A percentile compares a stretch with the other conserved stretches of the same genome.
phyloP scores from a whole-genome alignment of 306 rosid species.

The Cajanus cajan region DNA sequence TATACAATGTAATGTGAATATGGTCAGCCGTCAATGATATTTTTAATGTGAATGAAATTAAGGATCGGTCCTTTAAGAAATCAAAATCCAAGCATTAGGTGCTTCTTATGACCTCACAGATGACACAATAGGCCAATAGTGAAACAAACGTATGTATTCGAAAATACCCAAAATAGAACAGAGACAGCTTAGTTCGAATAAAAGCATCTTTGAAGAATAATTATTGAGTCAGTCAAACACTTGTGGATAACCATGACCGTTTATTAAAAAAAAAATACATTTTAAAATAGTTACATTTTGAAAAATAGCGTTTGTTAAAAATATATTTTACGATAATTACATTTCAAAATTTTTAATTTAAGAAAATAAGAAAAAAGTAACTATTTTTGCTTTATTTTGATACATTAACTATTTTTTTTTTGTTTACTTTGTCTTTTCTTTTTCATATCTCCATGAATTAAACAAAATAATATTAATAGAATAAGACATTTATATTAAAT shows the following conservation, averaged over 20 bases:
- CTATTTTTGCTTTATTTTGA: too few species aligned
- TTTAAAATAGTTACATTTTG: too few species aligned
- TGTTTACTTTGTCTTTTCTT: not conserved
- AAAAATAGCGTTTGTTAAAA: too few species aligned
- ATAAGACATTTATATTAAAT: not conserved
- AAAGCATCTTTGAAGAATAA: conserved; percentile 4
- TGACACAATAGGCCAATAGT: not conserved
- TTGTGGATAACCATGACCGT: not conserved
- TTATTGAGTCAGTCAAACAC: not conserved
- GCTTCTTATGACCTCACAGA: not conserved
- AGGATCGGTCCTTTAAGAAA: not conserved
- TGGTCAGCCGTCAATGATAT: not conserved
- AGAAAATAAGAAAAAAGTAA: not conserved
- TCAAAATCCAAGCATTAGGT: not conserved
- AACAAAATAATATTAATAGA: not conserved
- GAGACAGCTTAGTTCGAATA: not conserved
- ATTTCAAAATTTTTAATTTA: not conserved
- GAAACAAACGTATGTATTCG: conserved; percentile 1
- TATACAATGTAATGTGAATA: not conserved
- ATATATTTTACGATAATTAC: too few species aligned
- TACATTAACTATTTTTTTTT: not conserved
- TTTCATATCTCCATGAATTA: not conserved
- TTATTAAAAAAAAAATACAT: not conserved
- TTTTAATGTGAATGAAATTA: not conserved
- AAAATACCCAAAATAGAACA: not conserved